A percentile compares a stretch with the other conserved stretches of the same genome.
These are phyloP conservation scores for Niveomyces coronatus DNA, from an alignment of 2,329 filamentous ascomycete genomes.

Conservation along the genomic window DNA sequence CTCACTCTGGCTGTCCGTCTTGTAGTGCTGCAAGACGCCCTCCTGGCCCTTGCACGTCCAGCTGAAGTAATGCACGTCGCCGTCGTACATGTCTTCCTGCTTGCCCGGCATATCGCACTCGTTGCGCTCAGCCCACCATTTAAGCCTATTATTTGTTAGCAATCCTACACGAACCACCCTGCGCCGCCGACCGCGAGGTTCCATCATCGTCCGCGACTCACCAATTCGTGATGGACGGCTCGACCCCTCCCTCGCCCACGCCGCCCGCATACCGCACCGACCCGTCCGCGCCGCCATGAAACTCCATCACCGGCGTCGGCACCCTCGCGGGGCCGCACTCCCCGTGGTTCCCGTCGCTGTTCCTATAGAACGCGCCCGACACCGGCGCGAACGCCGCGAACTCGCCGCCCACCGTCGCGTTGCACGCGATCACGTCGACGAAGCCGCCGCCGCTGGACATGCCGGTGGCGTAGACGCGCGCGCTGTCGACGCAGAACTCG, in stretches of 20 bases:
- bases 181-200: no score
- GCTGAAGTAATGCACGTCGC: constrained; percentile 30
- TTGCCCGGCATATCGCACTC: constrained; percentile 22
- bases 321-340: constrained; percentile 27
- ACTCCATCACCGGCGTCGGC: constrained; percentile 31
- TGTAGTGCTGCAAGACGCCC: constrained; percentile 33
- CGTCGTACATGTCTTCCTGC: constrained; percentile 23
- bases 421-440: constrained; percentile 35
- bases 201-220: constrained; percentile 4
- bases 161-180: no score
- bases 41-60: constrained; percentile 30
- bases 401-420: constrained; percentile 24
- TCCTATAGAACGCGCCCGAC: constrained; percentile 35
- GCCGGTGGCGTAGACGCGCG: constrained; percentile 34
- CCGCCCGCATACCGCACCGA: constrained; percentile 34
- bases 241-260: constrained; percentile 28
- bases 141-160: constrained; percentile 20
- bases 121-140: constrained; percentile 31
- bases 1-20: constrained; percentile 28
- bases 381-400: constrained; percentile 36
- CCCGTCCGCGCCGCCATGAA: constrained; percentile 34
- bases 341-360: constrained; percentile 25
- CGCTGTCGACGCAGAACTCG: constrained; percentile 32
- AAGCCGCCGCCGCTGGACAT: constrained; percentile 39
- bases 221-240: constrained; percentile 29